Evolutionary conservation across 352 stramenopile genomes (phyloP), one percentile per base, ranked within the genome.

Genomic region (Phytophthora sojae): DNA sequence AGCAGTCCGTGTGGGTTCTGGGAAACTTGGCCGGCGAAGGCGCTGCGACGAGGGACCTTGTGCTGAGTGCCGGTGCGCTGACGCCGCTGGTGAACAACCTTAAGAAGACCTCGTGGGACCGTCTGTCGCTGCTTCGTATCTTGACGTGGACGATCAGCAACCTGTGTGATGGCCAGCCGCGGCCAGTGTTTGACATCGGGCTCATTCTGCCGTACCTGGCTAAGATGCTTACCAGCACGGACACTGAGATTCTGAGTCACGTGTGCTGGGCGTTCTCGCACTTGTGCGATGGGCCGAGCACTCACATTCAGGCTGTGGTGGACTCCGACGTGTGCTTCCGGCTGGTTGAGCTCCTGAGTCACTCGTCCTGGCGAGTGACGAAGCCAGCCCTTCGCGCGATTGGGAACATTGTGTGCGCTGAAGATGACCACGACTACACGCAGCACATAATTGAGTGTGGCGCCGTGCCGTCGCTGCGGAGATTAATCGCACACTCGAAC

Each of bases 341-440:
- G 2, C 83, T 99, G 9, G 96, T 99, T 44, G 92, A 99, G 64
- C 76, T 99, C 8, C 73, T 99, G 21, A 85, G 86, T 63, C 91
- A 91, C 82, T 97, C 70, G 65, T 98, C 89, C 47, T 99, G 97
- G 90, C 91, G 96, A 35, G 97, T 99, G 0, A 98, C 96, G 9
- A 99, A 99, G 70, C 97, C 97, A 12, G 97, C 97, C 5, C 75
- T 99, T 25, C 88, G 97, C 19, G 98, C 97, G 15, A 99, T 99
- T 73, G 97, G 97, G n/a, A 99, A 99, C 77, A 99, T 99, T 80
- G 97, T 99, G 42, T 99, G 97, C 71, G 97, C 97, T 3, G 97
- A 99, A 78, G 97, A 98, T 67, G 95, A 96, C 61, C 89, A 96
- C 51, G 89, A 96, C 76, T 96, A 96, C 71, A 96, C 88, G 65